Base-by-base conservation (phyloP, 2,329 filamentous ascomycete species). In the Trichoderma breve region DNA sequence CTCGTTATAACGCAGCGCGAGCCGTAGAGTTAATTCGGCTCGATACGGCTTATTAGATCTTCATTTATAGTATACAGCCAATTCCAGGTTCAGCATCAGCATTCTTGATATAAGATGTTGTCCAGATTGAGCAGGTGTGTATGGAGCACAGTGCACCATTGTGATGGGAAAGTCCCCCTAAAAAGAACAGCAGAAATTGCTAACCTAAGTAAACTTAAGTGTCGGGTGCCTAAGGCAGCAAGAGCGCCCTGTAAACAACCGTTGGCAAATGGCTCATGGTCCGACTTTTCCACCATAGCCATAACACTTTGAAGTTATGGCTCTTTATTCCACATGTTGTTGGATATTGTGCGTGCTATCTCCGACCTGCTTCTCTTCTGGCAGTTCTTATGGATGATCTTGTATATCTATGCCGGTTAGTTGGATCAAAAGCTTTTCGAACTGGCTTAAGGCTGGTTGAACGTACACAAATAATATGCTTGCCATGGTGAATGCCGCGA, bases 381-480 rank as follows among this genome's bases (percentile, higher is more conserved):
- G 61, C 61, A 21, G 61, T 18, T 36, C 61, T 63, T 47, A 63
- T 63, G 24, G 61, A 63, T 9, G 61, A 63, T 63, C 61, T 63
- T 36, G 61, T 63, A 63, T 63, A 63, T 9, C 61, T 63, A 63
- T 47, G 26, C 18, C 36, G 61, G 61, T 63, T 63, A 63, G 61
- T 63, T 3, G 24, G 8, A 30, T 30, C 30, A 1, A 21, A 63
- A 15, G 36, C 21, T 47, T 47, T 47, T 9, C 3, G 9, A 63
- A 30, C 9, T 43, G 47, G 0, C 11, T 24, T 12, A 2, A 53
- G 36, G 24, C 36, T 47, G 61, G 36, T 47, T 47, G 61, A 18
- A 18, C 61, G 36, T 63, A 63, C 61, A 63, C 61, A 47, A 63
- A 63, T 47, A 63, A 63, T 30, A 63, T 11, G 61, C 61, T 63